Evolutionary conservation across 1,284 basidiomycete species (phyloP), one percentile per base, ranked within the genome.

Genomic region (Sphaerobolus stellatus): DNA sequence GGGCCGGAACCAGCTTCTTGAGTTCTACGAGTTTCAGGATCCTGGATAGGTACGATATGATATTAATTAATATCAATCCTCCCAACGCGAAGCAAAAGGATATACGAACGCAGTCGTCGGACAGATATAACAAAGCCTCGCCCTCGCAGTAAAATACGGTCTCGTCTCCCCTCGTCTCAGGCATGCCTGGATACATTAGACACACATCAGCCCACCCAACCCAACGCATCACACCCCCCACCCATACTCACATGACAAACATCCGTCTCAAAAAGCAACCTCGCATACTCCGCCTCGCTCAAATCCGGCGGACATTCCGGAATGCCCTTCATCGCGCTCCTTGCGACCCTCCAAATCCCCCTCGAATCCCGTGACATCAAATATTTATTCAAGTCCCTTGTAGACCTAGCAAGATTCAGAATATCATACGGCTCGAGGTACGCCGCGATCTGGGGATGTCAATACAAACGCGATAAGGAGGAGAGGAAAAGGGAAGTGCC

Each of bases 231-330:
- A 29, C 24, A 30, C 2, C 22, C 27, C 6, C 8, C 5, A 20
- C 14, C 18, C 6, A 36, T 11, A 57, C 62, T 45, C 50, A 68
- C 67, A 56, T 62, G 61, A 30, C 65, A 65, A 22, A 20, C 22
- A 47, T 64, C 60, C 8, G 52, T 57, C 24, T 67, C 63, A 48
- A 71, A 70, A 5, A 62, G 38, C 18, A 70, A 56, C 25, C 63
- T 54, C 2, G 63, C 62, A 41, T 66, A 70, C 31, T 62, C 57
- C 1, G 68, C 66, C 43, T 74, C 72, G 27, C 60, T 64, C 44
- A 72, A 45, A 52, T 72, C 71, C 5, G 59, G 47, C 9, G 72
- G 73, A 55, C 68, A 69, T 8, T 67, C 61, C 1, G 69, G 69
- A n/a, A 68, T 57, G 22, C 60, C 33, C 52, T 30, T 34, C 25